Percentiles rank a stretch among this genome's conserved stretches.
Conservation (phyloP, 176 grass and related monocot genomes). For the Oryza officinalis region DNA sequence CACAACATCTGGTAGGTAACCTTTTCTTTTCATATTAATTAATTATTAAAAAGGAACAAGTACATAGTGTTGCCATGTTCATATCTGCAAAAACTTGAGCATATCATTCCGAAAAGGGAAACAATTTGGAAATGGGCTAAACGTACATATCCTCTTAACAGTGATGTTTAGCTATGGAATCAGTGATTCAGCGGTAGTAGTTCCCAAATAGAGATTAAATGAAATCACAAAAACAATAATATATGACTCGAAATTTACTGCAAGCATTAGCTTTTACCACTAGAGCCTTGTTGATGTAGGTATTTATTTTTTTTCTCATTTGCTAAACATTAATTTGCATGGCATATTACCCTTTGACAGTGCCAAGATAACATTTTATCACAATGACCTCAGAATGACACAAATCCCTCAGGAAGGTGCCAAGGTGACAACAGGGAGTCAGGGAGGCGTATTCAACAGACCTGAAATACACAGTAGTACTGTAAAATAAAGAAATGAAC, state of each 20-base stretch:
- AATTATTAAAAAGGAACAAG: background rate
- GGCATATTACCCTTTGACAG: constrained; percentile 14
- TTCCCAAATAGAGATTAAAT: background rate
- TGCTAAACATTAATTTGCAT: constrained; percentile 4
- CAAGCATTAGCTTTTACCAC: background rate
- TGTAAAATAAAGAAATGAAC: constrained; percentile 13
- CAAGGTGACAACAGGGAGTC: background rate
- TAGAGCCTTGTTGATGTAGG: background rate
- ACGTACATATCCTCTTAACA: background rate
- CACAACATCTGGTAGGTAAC: background rate
- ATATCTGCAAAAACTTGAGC: constrained; percentile 7
- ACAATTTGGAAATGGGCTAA: background rate
- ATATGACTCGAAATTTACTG: background rate
- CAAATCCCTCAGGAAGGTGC: background rate
- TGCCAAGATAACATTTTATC: constrained; percentile 1
- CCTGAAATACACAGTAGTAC: constrained; percentile 9
- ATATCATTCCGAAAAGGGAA: constrained; percentile 2
- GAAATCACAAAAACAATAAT: background rate
- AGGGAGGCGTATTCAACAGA: constrained; percentile 9
- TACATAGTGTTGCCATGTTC: background rate
- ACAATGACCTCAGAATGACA: background rate
- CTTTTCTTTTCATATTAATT: background rate
- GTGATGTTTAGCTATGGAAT: constrained; percentile 1
- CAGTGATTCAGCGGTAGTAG: background rate
- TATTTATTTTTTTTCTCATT: background rate